A percentile compares a stretch with the other conserved stretches of the same genome.
Evolutionary conservation across 164 flowering plant genomes (phyloP).

Genomic region (Brasenia schreberi): DNA sequence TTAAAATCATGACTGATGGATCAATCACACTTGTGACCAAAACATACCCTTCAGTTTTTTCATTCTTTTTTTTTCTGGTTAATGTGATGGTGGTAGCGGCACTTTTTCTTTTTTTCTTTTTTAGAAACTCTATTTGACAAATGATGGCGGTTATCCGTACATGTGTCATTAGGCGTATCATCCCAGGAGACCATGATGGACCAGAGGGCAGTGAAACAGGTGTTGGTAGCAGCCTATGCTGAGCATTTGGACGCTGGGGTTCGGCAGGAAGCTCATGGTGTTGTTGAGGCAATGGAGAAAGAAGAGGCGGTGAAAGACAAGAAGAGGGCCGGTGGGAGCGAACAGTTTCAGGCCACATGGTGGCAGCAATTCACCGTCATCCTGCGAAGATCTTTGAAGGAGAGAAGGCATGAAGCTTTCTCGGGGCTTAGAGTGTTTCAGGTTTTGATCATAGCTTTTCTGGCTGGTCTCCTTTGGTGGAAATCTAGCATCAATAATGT

Average conservation of each 20-base stretch:
- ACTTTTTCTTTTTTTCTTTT: too few species aligned
- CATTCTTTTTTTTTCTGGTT: too few species aligned
- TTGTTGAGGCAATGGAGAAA: too few species aligned
- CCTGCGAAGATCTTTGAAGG: constrained; percentile 8
- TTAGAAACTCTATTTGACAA: too few species aligned
- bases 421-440: constrained; percentile 5
- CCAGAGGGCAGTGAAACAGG: constrained; percentile 2
- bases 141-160: too few species aligned
- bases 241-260: not conserved
- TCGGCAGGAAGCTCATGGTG: not conserved
- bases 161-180: too few species aligned
- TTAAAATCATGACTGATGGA: too few species aligned
- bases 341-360: constrained; percentile 5
- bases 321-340: not conserved
- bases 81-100: too few species aligned
- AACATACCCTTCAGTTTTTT: too few species aligned
- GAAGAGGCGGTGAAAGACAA: constrained; percentile 4
- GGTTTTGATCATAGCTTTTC: constrained; percentile 6
- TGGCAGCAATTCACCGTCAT: constrained; percentile 9
- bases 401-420: constrained; percentile 10
- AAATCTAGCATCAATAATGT: constrained; percentile 2
- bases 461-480: constrained; percentile 12
- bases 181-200: not conserved
- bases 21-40: too few species aligned
- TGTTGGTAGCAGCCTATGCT: constrained; percentile 2